Evolutionary conservation across 73 alveolate genomes (phyloP), one percentile per base, ranked within the genome.

Genomic region (Paramecium pentaurelia): DNA sequence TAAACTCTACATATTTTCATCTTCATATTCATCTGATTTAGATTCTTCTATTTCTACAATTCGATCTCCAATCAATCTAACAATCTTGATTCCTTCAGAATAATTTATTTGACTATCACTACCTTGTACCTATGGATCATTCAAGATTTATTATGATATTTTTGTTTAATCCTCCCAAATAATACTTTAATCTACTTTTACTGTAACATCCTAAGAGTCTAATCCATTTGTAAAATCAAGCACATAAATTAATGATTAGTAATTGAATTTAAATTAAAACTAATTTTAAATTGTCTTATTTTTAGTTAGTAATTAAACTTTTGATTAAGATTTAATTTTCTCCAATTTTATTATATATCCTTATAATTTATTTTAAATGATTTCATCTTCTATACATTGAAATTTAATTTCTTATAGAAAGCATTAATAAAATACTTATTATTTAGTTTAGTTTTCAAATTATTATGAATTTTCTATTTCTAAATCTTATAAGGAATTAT

Each of bases 131-230:
- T 40, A 32, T 8, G 88, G 70, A 54, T 54, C 70, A 54, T 54
- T 40, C 1, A 16, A 9, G 37, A 32, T 32, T 68, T 68, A 68
- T 18, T 54, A 18, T 0, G 88, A 32, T 75, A 75, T 37, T 40
- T 75, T 75, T n/a, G 88, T 34, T 34, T 22, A 18, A 75, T 75
- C 88, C 40, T 75, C 88, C 88, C 88, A 75, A 75, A 75, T 11
- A 9, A 75, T 40, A 36, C 88, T 75, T 75, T 75, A 75, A 75
- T 75, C 88, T 12, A 75, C 68, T n/a, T 75, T 22, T 9, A n/a
- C 58, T 36, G 68, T 22, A 36, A 14, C 88, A 22, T 54, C 70
- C 9, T 22, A 32, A 16, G 58, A 37, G 12, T 34, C 49, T n/a
- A 37, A 12, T 36, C 49, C 88, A 37, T 12, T 45, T 75, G 11